A percentile compares a stretch with the other conserved stretches of the same genome.
Conservation (phyloP, 2,329 filamentous ascomycete species). For the Helicocarpus griseus region DNA sequence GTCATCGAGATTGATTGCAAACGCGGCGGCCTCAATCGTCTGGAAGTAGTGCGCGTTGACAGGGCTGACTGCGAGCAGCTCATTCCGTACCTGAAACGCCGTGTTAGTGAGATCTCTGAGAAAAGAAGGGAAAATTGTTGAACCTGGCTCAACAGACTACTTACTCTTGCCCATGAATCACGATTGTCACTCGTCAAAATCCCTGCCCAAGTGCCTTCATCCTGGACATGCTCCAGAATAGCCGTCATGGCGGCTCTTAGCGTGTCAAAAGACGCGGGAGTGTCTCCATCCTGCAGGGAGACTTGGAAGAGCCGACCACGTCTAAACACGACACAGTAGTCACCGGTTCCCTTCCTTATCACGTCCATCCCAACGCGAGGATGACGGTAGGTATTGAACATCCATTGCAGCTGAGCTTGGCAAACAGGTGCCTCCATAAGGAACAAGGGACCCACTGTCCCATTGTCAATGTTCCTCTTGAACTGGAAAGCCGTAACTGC, state of each 20-base stretch:
- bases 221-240: conserved; percentile 4
- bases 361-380: not conserved
- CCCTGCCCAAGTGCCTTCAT: conserved; percentile 6
- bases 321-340: conserved; percentile 4
- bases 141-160: not conserved
- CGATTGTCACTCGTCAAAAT: conserved; percentile 9
- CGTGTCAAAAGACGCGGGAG: not conserved
- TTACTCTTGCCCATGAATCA: conserved; percentile 8
- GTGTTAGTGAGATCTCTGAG: not conserved
- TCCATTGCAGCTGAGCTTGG: not conserved
- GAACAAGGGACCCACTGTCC: not conserved
- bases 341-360: conserved; percentile 1
- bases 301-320: conserved; percentile 2
- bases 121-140: not conserved
- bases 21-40: conserved; percentile 16
- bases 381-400: conserved; percentile 4
- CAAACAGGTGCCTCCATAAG: conserved; percentile 1
- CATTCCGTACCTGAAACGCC: not conserved
- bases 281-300: not conserved
- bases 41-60: not conserved
- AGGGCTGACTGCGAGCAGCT: not conserved
- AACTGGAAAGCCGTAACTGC: conserved; percentile 1
- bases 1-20: conserved; percentile 19
- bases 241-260: not conserved
- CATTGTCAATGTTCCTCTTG: conserved; percentile 1